Evolutionary conservation across 805 yeast species (phyloP).

Genomic region (Jamesozyma lodderae): DNA sequence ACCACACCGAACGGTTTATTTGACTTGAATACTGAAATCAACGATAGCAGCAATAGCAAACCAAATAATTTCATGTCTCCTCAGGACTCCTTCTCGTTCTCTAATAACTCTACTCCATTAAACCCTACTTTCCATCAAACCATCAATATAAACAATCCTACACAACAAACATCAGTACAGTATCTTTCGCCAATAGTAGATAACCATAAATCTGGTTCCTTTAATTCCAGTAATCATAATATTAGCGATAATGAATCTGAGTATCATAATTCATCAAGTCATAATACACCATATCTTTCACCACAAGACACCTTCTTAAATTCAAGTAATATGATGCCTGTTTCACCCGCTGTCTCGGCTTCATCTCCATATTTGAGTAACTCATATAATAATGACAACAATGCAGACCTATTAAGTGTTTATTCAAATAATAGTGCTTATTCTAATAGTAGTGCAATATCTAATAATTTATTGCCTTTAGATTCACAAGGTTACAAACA

Average conservation of each 20-base stretch:
- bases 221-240: constrained; percentile 1
- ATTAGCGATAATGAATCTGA: constrained; percentile 8
- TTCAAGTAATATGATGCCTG: constrained; percentile 8
- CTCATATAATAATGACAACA: constrained; percentile 10
- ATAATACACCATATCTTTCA: constrained; percentile 11
- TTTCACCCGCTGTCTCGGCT: constrained; percentile 15
- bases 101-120: constrained; percentile 1
- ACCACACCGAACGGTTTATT: too few species aligned
- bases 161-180: not conserved
- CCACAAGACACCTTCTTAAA: constrained; percentile 10
- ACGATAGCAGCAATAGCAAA: too few species aligned
- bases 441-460: constrained; percentile 10
- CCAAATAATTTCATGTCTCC: not conserved
- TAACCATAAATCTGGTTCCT: too few species aligned
- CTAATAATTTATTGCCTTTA: constrained; percentile 17
- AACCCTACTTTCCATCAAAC: not conserved
- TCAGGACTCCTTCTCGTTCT: not conserved
- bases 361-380: not conserved
- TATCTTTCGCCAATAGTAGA: constrained; percentile 1
- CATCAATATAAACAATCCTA: not conserved
- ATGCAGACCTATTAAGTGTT: constrained; percentile 26
- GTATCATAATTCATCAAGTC: constrained; percentile 4
- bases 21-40: too few species aligned
- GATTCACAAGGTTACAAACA: constrained; percentile 22
- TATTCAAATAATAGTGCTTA: constrained; percentile 17